Evolutionary conservation across 2,329 filamentous ascomycete species (phyloP), one percentile per base, ranked within the genome.

Genomic region (Penicillium palitans): DNA sequence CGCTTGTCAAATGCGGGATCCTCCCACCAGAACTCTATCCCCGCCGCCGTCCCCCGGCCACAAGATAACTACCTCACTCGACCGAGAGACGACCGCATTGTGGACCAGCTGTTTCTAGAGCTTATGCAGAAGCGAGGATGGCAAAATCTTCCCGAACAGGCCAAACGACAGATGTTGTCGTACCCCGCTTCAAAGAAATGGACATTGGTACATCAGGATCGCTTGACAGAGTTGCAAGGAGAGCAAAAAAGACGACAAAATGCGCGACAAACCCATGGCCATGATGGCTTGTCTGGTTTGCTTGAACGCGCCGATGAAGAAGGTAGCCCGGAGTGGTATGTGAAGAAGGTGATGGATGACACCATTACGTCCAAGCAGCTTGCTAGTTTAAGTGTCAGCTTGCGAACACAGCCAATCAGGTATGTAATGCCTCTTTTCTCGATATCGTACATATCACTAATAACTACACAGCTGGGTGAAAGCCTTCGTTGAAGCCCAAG

Each of bases 81-180:
- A 24, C 76, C 76, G 13, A 70, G 74, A 58, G 76, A 78, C 62
- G 91, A 96, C 70, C 85, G 87, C 59, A 79, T 96, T 15, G 90
- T 97, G 46, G 91, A 98, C 72, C 87, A 93, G 70, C 90, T 96
- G 80, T 98, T 98, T 71, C 82, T 93, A 69, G 88, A 91, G 52
- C 80, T 99, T 64, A 98, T 99, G 95, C 90, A 96, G 71, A 97
- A 97, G 78, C 87, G 95, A 78, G 95, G 93, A 64, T 98, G 93
- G 91, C 95, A 96, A 78, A 96, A 96, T 75, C 80, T 99, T 64
- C 95, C 95, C 6, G 95, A 99, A 71, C 91, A 96, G 78, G 95
- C 95, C 31, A 87, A 90, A 66, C 84, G 93, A 61, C 95, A 98
- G 79, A 98, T 99, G 93, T 85, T 95, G 77, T 92, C 92, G 39